Evolutionary conservation across 2,329 filamentous ascomycete genomes (phyloP).

Genomic region (Leptodontidium sp.): DNA sequence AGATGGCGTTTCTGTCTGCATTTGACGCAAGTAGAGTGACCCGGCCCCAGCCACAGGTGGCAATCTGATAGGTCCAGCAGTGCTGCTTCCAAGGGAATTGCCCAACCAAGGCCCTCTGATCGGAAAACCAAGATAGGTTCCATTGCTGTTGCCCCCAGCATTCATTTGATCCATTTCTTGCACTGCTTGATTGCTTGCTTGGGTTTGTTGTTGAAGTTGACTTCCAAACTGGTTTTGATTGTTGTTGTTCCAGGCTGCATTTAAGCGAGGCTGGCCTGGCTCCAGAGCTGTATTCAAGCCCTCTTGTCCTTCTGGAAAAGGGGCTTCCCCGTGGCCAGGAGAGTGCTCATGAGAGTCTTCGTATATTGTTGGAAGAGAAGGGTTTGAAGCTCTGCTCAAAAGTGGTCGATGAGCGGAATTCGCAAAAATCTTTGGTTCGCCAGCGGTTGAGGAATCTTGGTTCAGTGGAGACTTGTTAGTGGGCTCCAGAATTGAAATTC

Average conservation of each 20-base stretch:
- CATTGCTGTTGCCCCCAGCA: neutral
- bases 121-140: slow-evolving; percentile 24
- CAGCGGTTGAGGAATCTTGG: neutral
- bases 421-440: too few relatives aligned
- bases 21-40: slow-evolving; percentile 3
- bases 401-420: neutral
- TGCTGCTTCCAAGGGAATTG: neutral
- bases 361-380: slow-evolving; percentile 10
- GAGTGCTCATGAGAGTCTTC: slow-evolving; percentile 5
- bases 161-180: neutral
- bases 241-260: neutral
- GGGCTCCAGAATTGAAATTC: neutral
- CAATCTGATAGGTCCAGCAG: neutral
- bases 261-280: neutral
- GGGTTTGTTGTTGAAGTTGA: neutral
- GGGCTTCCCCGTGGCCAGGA: neutral
- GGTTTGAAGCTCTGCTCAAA: neutral
- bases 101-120: slow-evolving; percentile 24
- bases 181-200: neutral
- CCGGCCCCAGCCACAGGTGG: neutral
- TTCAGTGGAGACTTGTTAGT: too few relatives aligned
- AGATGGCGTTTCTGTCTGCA: neutral
- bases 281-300: neutral
- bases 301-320: neutral
- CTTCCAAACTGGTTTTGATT: neutral